These are phyloP conservation scores for Calonectria naviculata DNA, from an alignment of 2,329 filamentous ascomycete species.

Conservation along the genomic window DNA sequence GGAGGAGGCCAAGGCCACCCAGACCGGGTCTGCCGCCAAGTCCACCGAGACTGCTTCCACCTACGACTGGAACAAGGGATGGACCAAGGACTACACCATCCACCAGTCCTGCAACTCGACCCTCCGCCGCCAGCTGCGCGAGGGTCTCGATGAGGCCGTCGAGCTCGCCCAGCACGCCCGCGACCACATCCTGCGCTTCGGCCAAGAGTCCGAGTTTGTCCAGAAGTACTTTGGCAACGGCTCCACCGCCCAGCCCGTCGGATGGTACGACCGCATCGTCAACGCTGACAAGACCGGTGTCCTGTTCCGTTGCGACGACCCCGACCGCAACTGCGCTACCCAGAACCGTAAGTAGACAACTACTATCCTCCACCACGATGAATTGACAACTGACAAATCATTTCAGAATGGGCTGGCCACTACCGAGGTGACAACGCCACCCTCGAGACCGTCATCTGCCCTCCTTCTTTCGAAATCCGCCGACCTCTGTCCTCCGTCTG, in stretches of 20 bases:
- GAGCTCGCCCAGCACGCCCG: constrained; percentile 69
- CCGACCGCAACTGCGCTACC: constrained; percentile 70
- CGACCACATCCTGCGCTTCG: constrained; percentile 69
- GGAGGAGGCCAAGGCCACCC: constrained; percentile 33
- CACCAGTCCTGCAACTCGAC: constrained; percentile 76
- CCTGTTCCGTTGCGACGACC: constrained; percentile 76
- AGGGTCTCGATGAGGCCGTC: constrained; percentile 68
- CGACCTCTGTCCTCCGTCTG: constrained; percentile 70
- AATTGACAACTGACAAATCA: background rate
- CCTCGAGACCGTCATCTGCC: constrained; percentile 76
- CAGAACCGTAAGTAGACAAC: constrained; percentile 51
- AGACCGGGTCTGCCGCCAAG: constrained; percentile 29
- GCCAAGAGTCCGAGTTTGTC: constrained; percentile 68
- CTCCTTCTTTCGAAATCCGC: constrained; percentile 68
- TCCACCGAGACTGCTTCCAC: constrained; percentile 31
- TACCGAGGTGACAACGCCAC: constrained; percentile 74
- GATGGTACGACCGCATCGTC: constrained; percentile 71
- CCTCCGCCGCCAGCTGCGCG: constrained; percentile 64
- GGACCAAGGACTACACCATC: constrained; percentile 57
- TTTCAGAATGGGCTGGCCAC: constrained; percentile 72
- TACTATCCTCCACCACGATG: accelerated
- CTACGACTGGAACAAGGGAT: constrained; percentile 48
- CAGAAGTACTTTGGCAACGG: constrained; percentile 74
- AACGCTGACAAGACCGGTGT: constrained; percentile 66
- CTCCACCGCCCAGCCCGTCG: constrained; percentile 67